These are phyloP conservation scores for Primulina eburnea DNA, from an alignment of 257 asterid species.

Conservation along the genomic window DNA sequence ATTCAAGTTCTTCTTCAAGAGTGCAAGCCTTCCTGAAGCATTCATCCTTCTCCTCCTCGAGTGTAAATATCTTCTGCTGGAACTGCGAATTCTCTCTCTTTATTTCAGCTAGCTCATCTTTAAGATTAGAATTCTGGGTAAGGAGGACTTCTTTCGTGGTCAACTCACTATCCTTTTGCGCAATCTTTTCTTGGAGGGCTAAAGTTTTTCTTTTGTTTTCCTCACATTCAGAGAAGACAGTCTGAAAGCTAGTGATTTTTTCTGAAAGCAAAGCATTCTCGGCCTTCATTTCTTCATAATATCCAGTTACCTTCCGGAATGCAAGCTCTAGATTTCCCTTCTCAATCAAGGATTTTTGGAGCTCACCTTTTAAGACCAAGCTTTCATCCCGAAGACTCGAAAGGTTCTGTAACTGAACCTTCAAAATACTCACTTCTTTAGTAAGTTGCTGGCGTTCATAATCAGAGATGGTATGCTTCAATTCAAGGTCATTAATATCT, in stretches of 20 bases:
- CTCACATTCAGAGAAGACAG: constrained; percentile 45
- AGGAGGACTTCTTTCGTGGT: constrained; percentile 38
- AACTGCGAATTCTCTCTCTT: constrained; percentile 45
- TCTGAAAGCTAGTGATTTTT: constrained; percentile 40
- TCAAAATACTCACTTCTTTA: constrained; percentile 44
- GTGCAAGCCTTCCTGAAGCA: constrained; percentile 47
- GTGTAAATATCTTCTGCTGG: constrained; percentile 50
- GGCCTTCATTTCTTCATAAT: constrained; percentile 46
- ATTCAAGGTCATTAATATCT: constrained; percentile 55
- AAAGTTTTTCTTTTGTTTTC: constrained; percentile 46
- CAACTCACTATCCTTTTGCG: constrained; percentile 48
- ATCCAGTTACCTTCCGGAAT: constrained; percentile 34
- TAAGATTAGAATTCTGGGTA: constrained; percentile 40
- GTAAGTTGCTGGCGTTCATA: constrained; percentile 62
- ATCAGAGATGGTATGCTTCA: constrained; percentile 67
- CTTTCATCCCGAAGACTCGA: constrained; percentile 53
- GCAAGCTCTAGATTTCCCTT: constrained; percentile 52
- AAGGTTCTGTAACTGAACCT: constrained; percentile 53
- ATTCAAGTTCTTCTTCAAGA: constrained; percentile 52
- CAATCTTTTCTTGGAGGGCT: constrained; percentile 53
- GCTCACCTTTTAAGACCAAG: constrained; percentile 41
- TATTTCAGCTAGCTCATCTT: constrained; percentile 40
- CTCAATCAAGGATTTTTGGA: constrained; percentile 37
- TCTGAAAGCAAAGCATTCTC: constrained; percentile 47
- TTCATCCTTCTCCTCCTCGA: constrained; percentile 61